Conservation (phyloP, 441 rosid species). For the Populus hybrid region DNA sequence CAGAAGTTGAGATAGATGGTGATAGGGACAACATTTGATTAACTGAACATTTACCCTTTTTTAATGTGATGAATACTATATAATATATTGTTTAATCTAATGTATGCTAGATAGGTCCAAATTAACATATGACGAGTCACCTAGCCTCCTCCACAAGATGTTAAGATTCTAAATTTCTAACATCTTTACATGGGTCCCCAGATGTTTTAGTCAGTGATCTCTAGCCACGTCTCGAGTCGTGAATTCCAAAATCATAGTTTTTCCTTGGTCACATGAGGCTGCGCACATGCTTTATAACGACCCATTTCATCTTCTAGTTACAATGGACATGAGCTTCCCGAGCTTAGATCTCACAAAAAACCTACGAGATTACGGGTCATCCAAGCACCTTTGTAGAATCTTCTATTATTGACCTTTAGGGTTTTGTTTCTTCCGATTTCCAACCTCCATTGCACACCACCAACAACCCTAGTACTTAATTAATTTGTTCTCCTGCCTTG, state of each 20-base stretch:
- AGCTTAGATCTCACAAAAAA: neutral
- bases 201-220: neutral
- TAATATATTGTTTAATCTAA: neutral
- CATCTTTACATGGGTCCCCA: neutral
- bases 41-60: neutral
- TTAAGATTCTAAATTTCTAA: neutral
- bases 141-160: neutral
- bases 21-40: neutral
- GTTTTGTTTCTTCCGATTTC: neutral
- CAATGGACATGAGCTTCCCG: constrained; percentile 5
- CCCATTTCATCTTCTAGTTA: neutral
- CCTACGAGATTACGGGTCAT: constrained; percentile 25
- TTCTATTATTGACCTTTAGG: constrained; percentile 3
- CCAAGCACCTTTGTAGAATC: constrained; percentile 17
- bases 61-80: no score
- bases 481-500: neutral
- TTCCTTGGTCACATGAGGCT: constrained; percentile 23
- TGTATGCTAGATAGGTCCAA: neutral
- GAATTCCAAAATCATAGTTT: neutral
- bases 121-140: neutral
- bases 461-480: neutral
- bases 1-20: no score
- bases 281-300: constrained; percentile 24
- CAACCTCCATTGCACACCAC: neutral
- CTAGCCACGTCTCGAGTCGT: neutral